These are phyloP conservation scores for Arachis hypogaea DNA, from an alignment of 306 rosid species.

Conservation along the genomic window DNA sequence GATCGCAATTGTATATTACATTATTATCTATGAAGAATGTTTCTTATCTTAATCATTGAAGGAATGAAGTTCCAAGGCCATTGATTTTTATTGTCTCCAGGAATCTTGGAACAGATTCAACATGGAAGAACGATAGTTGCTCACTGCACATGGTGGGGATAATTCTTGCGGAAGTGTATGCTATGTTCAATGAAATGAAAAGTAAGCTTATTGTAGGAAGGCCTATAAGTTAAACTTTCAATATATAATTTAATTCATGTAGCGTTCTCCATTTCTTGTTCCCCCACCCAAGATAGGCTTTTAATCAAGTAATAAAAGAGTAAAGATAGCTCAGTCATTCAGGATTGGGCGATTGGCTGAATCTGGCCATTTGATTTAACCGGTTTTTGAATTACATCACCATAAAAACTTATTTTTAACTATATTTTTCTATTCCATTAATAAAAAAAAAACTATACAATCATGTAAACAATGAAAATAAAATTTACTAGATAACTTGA, in stretches of 20 bases:
- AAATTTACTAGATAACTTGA: background rate
- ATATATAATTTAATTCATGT: slow-evolving; percentile 17
- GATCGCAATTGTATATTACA: background rate
- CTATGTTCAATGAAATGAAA: slow-evolving; percentile 2
- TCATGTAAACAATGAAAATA: background rate
- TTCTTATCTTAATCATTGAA: background rate
- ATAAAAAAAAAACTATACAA: background rate
- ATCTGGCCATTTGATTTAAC: background rate
- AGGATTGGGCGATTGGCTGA: background rate
- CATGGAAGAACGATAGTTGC: slow-evolving; percentile 69
- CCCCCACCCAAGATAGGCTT: background rate
- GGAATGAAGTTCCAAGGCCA: background rate
- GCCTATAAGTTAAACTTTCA: slow-evolving; percentile 16
- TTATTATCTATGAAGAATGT: background rate
- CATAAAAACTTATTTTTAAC: slow-evolving; percentile 1
- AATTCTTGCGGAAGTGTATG: slow-evolving; percentile 30
- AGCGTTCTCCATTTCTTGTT: background rate
- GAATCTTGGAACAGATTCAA: slow-evolving; percentile 97
- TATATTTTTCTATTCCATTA: too few species aligned
- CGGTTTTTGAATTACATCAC: background rate
- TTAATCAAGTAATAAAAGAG: slow-evolving; percentile 24
- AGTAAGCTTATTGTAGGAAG: slow-evolving; percentile 25
- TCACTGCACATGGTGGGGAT: slow-evolving; percentile 4
- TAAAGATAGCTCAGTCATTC: slow-evolving; percentile 19
- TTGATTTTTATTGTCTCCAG: slow-evolving; percentile 46